phyloP scores from a whole-genome alignment of 257 asterid species.

The Scutellaria barbata region DNA sequence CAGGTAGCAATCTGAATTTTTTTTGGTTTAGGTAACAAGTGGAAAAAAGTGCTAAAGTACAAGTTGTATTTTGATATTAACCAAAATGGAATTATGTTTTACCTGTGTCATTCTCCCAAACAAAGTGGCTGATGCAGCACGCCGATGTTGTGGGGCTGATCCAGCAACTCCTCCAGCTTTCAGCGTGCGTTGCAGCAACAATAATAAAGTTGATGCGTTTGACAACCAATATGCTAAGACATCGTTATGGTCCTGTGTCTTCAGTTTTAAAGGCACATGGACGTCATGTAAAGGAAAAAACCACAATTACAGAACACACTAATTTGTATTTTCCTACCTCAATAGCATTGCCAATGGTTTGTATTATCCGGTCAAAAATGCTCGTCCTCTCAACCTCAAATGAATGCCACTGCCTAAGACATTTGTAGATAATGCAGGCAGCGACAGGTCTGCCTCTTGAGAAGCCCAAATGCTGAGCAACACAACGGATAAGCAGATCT shows the following conservation, averaged over 20 bases:
- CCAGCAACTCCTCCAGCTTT: slow-evolving; percentile 96
- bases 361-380: slow-evolving; percentile 93
- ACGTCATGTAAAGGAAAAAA: slow-evolving; percentile 34
- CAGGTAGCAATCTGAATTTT: no score
- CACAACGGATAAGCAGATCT: slow-evolving; percentile 86
- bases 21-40: no score
- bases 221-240: slow-evolving; percentile 93
- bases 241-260: slow-evolving; percentile 92
- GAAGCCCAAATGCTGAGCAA: slow-evolving; percentile 94
- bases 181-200: slow-evolving; percentile 87
- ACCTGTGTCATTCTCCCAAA: slow-evolving; percentile 99
- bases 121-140: slow-evolving; percentile 81
- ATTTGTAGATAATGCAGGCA: slow-evolving; percentile 93
- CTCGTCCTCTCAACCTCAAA: slow-evolving; percentile 95
- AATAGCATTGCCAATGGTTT: slow-evolving; percentile 95
- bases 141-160: slow-evolving; percentile 78
- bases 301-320: background rate
- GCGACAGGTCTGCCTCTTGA: slow-evolving; percentile 85
- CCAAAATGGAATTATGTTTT: slow-evolving; percentile 27
- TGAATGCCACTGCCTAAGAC: slow-evolving; percentile 92
- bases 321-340: slow-evolving; percentile 61
- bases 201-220: slow-evolving; percentile 90
- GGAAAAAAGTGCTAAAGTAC: no score
- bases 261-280: slow-evolving; percentile 31
- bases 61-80: background rate